A percentile compares a stretch with the other conserved stretches of the same genome.
phyloP scores from a whole-genome alignment of 2,329 filamentous ascomycete genomes.

The Teratosphaeria pseudoeucalypti region DNA sequence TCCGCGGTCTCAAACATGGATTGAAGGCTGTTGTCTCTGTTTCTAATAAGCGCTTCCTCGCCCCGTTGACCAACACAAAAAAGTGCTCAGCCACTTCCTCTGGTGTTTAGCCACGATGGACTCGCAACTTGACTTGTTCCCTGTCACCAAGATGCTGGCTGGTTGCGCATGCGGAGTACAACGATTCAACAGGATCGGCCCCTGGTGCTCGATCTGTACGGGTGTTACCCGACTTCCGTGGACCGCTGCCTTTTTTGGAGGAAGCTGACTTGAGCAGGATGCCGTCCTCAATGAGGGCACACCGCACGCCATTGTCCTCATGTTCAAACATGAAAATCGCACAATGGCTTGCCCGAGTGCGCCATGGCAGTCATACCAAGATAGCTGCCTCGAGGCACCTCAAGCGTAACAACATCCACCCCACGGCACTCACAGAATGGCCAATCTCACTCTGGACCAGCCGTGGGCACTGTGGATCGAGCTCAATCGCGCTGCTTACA shows the following conservation, averaged over 20 bases:
- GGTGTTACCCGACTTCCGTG: no score
- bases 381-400: background rate
- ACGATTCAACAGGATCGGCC: no score
- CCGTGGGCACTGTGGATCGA: background rate
- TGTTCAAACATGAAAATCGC: background rate
- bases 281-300: background rate
- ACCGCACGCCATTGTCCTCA: background rate
- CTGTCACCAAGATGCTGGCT: no score
- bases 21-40: background rate
- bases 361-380: background rate
- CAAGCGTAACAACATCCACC: background rate
- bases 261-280: background rate
- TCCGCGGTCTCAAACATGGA: background rate
- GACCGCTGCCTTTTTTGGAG: no score
- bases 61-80: background rate
- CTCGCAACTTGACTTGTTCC: no score
- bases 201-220: no score
- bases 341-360: background rate
- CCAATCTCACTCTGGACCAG: background rate
- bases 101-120: background rate
- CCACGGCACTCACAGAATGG: background rate
- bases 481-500: background rate
- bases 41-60: background rate
- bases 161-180: no score
- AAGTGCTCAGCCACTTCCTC: background rate